A percentile compares a stretch with the other conserved stretches of the same genome.
Evolutionary conservation across 805 yeast genomes (phyloP).

Genomic region (Suhomyces sp.): DNA sequence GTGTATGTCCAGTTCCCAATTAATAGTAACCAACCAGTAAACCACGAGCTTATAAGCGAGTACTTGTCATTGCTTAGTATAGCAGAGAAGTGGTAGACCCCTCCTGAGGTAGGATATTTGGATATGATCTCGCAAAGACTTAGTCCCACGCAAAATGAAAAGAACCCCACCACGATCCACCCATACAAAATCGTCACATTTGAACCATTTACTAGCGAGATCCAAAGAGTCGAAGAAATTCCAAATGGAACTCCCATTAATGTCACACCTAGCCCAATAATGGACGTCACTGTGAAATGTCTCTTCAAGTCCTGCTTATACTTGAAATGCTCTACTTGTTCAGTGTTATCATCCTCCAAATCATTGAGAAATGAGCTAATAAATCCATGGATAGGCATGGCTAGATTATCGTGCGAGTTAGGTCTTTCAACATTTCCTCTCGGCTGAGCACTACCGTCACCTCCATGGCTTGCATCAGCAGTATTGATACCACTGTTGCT

Average conservation of each 20-base stretch:
- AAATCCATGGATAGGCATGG: conserved; percentile 4
- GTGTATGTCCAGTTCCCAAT: conserved; percentile 79
- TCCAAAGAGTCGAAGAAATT: conserved; percentile 67
- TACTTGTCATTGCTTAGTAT: conserved; percentile 58
- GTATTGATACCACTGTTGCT: background rate
- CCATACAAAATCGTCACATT: conserved; percentile 75
- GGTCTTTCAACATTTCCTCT: background rate
- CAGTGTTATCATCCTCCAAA: conserved; percentile 45
- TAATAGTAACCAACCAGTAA: conserved; percentile 71
- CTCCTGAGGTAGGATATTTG: conserved; percentile 74
- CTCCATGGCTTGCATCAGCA: background rate
- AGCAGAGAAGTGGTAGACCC: conserved; percentile 75
- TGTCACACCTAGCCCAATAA: conserved; percentile 76
- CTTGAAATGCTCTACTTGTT: conserved; percentile 66
- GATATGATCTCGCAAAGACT: conserved; percentile 76
- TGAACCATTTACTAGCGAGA: conserved; percentile 73
- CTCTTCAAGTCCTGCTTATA: conserved; percentile 71
- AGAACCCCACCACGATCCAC: conserved; percentile 62
- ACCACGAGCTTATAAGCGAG: conserved; percentile 65
- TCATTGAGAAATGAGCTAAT: conserved; percentile 7
- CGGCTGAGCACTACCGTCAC: background rate
- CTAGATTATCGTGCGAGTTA: background rate
- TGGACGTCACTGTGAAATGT: conserved; percentile 63
- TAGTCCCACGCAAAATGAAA: conserved; percentile 61
- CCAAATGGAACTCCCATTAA: conserved; percentile 83